Percentiles rank a stretch among this genome's conserved stretches.
phyloP scores from a whole-genome alignment of 768 basidiomycete species.

The Hemileccinum rubropunctum region DNA sequence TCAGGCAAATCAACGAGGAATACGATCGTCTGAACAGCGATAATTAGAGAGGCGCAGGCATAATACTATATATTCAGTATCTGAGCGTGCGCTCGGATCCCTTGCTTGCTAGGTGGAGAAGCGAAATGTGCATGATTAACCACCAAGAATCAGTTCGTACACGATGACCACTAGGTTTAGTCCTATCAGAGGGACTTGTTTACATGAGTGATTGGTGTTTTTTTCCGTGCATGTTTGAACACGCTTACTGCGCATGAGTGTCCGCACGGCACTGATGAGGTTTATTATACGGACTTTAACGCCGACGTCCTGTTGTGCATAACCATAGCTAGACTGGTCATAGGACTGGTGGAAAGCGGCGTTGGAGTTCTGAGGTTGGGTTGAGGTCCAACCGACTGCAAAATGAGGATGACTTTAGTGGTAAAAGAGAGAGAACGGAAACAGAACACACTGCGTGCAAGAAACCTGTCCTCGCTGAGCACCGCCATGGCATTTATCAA shows the following conservation, averaged over 20 bases:
- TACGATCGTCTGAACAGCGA: slow-evolving; percentile 59
- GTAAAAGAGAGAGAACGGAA: slow-evolving; percentile 2
- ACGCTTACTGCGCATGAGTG: slow-evolving; percentile 92
- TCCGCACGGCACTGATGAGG: slow-evolving; percentile 92
- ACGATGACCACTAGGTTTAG: slow-evolving; percentile 84
- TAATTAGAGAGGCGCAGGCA: slow-evolving; percentile 21
- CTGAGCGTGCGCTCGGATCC: slow-evolving; percentile 4
- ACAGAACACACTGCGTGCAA: slow-evolving; percentile 73
- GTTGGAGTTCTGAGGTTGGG: slow-evolving; percentile 55
- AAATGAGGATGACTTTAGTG: slow-evolving; percentile 16
- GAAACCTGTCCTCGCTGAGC: slow-evolving; percentile 93
- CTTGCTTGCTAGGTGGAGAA: slow-evolving; percentile 8
- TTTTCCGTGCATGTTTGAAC: slow-evolving; percentile 13
- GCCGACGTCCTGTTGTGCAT: slow-evolving; percentile 55
- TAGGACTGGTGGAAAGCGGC: slow-evolving; percentile 64
- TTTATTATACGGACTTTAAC: slow-evolving; percentile 87
- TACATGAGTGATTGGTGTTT: slow-evolving; percentile 17
- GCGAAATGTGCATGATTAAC: slow-evolving; percentile 28
- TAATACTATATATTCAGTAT: slow-evolving; percentile 5
- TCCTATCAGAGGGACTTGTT: slow-evolving; percentile 85
- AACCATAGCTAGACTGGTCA: slow-evolving; percentile 61
- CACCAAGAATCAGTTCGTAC: slow-evolving; percentile 77
- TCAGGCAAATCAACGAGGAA: slow-evolving; percentile 71
- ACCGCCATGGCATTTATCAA: slow-evolving; percentile 94
- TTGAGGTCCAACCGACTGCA: slow-evolving; percentile 86